phyloP scores from a whole-genome alignment of 352 stramenopile species.

The Phytophthora pisi region DNA sequence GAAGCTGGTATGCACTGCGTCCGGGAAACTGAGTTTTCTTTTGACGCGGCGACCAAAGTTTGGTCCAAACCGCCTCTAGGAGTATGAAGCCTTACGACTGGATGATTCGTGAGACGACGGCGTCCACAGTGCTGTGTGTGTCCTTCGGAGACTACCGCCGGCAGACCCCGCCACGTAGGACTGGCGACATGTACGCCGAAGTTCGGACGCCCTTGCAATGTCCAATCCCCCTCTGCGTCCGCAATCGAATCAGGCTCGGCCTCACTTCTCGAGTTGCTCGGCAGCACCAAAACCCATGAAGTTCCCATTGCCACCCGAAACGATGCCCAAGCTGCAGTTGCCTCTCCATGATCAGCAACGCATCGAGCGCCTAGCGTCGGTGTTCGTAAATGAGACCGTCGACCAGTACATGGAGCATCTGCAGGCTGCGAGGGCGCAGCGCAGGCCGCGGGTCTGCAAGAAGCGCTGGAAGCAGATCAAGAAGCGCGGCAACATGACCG shows the following conservation, averaged over 20 bases:
- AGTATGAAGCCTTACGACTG: neutral
- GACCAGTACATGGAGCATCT: constrained; percentile 43
- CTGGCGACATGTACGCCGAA: neutral
- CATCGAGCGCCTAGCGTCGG: constrained; percentile 35
- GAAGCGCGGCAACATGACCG: constrained; percentile 32
- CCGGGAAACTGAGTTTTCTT: neutral
- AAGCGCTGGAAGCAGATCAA: constrained; percentile 43
- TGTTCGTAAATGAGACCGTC: constrained; percentile 38
- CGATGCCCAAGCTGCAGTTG: constrained; percentile 31
- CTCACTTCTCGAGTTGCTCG: constrained; percentile 3
- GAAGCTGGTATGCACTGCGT: no score
- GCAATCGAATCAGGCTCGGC: constrained; percentile 1
- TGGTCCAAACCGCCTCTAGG: neutral
- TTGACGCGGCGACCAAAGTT: no score
- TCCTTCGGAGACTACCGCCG: neutral
- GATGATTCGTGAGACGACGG: constrained; percentile 16
- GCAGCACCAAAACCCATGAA: constrained; percentile 23
- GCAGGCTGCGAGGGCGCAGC: constrained; percentile 7
- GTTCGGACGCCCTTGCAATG: neutral
- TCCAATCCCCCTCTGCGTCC: neutral
- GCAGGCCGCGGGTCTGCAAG: constrained; percentile 20
- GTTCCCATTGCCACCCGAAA: constrained; percentile 33
- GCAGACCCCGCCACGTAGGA: constrained; percentile 4
- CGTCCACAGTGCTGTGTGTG: neutral
- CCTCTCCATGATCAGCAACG: constrained; percentile 20